Evolutionary conservation across 2,329 filamentous ascomycete genomes (phyloP), one percentile per base, ranked within the genome.

Genomic region (Pseudopithomyces chartarum): DNA sequence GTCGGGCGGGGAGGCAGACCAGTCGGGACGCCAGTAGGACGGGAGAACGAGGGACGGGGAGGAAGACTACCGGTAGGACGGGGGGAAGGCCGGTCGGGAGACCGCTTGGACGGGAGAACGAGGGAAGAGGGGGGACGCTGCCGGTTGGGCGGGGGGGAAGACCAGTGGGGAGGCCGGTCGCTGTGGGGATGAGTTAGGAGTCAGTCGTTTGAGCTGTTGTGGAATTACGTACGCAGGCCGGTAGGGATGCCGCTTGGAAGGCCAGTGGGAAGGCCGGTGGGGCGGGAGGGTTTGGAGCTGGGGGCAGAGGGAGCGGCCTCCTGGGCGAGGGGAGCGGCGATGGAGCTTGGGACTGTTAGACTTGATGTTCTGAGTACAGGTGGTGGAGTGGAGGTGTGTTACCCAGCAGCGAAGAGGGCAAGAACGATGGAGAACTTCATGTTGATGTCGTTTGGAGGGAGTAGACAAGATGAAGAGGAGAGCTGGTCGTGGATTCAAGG

Each of bases 361-460:
- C n/a, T 8, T 20, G 33, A 17, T n/a, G 26, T 15, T 40, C 12
- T 2, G 7, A 11, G 33, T 40, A 23, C 6, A 34, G 7, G 7
- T 10, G 17, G 33, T 4, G 2, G 7, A 38, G 22, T 1, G 33
- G 4, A 45, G 19, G 40, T n/a, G 10, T 22, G 22, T 3, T 59
- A 59, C 57, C 57, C 54, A 33, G 51, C 54, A 49, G 54, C 54
- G 46, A 56, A 54, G 23, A 56, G 22, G 19, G 54, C 38, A 43
- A 26, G 36, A 20, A 59, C 13, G 34, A 59, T 23, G 8, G 54
- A 52, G 42, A 52, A 42, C 51, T 54, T 56, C 57, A 59, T 59
- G 11, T 26, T 59, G 56, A 20, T 29, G 34, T 29, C 12, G 15
- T 17, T 23, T 26, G 2, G 19, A 39, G 6, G 34, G 15, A 15